Conservation (phyloP, 2,329 filamentous ascomycete genomes). For the Dothideomycetes sp. region DNA sequence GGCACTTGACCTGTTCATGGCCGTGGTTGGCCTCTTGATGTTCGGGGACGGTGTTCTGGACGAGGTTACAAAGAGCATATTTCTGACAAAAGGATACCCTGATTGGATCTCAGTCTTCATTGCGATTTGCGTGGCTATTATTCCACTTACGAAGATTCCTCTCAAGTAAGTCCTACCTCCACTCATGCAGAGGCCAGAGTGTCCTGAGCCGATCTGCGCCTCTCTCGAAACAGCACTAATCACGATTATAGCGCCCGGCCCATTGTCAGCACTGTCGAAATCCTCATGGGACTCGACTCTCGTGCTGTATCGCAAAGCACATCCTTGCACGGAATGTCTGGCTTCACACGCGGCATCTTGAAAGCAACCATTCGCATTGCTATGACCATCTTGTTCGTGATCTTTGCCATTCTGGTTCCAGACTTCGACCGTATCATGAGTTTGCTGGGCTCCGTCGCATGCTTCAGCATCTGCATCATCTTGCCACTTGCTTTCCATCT, state of each 20-base stretch:
- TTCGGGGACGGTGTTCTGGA: slow-evolving; percentile 83
- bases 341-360: slow-evolving; percentile 45
- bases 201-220: too few species aligned
- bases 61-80: slow-evolving; percentile 83
- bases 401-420: slow-evolving; percentile 63
- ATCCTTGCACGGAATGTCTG: slow-evolving; percentile 42
- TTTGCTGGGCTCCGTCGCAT: slow-evolving; percentile 78
- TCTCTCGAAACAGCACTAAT: background rate
- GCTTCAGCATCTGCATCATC: slow-evolving; percentile 90
- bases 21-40: slow-evolving; percentile 80
- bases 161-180: slow-evolving; percentile 48
- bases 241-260: slow-evolving; percentile 51
- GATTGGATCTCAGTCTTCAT: slow-evolving; percentile 63
- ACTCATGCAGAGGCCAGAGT: background rate
- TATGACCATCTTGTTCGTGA: slow-evolving; percentile 60
- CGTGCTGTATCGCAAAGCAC: slow-evolving; percentile 40
- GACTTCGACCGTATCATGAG: slow-evolving; percentile 86
- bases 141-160: slow-evolving; percentile 91
- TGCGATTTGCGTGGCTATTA: slow-evolving; percentile 79
- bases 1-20: slow-evolving; percentile 69
- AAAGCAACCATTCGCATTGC: slow-evolving; percentile 54
- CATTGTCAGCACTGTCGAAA: slow-evolving; percentile 75
- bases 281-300: slow-evolving; percentile 62
- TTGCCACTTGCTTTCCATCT: slow-evolving; percentile 82
- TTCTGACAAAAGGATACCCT: slow-evolving; percentile 65